Evolutionary conservation across 2,329 filamentous ascomycete species (phyloP).

Genomic region (Colletotrichum siamense): DNA sequence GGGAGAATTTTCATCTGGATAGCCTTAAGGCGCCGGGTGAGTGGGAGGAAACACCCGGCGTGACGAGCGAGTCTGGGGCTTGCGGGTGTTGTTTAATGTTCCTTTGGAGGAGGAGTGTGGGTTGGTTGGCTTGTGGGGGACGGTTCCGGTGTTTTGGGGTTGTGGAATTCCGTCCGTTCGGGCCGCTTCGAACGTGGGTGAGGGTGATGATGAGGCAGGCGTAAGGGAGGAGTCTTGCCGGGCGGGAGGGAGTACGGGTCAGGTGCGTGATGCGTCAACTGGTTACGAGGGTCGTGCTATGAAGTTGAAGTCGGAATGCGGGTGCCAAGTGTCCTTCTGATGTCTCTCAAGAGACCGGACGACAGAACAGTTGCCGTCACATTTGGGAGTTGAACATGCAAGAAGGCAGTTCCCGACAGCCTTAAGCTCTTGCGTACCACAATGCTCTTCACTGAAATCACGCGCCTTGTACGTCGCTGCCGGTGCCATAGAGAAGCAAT

Average conservation of each 20-base stretch:
- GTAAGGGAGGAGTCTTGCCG: not conserved
- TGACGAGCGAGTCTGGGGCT: not conserved
- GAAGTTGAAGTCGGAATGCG: not conserved
- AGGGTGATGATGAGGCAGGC: not conserved
- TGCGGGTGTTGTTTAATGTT: not conserved
- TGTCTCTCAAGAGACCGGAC: not conserved
- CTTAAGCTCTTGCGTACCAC: not conserved
- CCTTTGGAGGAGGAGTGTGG: not conserved
- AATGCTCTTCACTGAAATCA: fast-evolving
- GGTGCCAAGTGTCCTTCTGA: not conserved
- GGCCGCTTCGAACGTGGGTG: not conserved
- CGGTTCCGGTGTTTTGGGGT: not conserved
- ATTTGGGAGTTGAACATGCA: not conserved
- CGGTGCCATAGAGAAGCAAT: not conserved
- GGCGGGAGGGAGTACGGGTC: not conserved
- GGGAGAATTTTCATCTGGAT: not conserved
- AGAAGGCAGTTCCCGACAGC: not conserved
- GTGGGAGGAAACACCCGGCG: not conserved
- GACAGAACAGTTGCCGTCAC: fast-evolving
- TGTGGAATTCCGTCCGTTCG: not conserved
- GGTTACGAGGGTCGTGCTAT: not conserved
- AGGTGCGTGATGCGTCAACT: not conserved
- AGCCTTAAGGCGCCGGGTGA: not conserved
- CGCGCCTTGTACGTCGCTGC: not conserved
- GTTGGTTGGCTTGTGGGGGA: not conserved